Evolutionary conservation across 305 asterid species (phyloP).

Genomic region (Fraxinus nigra): DNA sequence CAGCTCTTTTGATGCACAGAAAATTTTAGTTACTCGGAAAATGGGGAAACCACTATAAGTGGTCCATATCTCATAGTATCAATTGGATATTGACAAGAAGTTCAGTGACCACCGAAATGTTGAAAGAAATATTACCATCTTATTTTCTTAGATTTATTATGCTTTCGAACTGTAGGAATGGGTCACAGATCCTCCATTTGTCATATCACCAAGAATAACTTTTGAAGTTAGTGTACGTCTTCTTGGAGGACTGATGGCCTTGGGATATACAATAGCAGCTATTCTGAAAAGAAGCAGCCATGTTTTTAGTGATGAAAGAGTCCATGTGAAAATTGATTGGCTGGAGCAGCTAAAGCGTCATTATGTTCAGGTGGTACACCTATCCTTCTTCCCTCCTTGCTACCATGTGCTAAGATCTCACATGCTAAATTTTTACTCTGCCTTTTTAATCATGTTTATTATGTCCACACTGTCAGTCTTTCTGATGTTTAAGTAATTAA

Average conservation of each 20-base stretch:
- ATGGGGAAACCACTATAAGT: constrained; percentile 6
- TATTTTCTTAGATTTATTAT: constrained; percentile 7
- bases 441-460: not conserved
- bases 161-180: constrained; percentile 70
- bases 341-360: constrained; percentile 92
- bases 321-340: constrained; percentile 91
- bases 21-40: constrained; percentile 9
- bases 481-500: not conserved
- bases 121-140: not conserved
- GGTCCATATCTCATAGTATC: not conserved
- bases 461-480: not conserved
- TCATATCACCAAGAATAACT: constrained; percentile 98
- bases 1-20: not conserved
- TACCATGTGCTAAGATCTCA: not conserved
- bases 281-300: constrained; percentile 97
- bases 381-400: not conserved
- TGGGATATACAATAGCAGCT: constrained; percentile 97
- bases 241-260: constrained; percentile 98
- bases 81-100: not conserved
- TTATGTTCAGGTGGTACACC: constrained; percentile 72
- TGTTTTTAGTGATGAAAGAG: constrained; percentile 73
- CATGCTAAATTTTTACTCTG: not conserved
- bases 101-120: not conserved
- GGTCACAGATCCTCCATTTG: constrained; percentile 95
- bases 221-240: constrained; percentile 98